These are phyloP conservation scores for Populus deltoides DNA, from an alignment of 345 rosid genomes.

Conservation along the genomic window DNA sequence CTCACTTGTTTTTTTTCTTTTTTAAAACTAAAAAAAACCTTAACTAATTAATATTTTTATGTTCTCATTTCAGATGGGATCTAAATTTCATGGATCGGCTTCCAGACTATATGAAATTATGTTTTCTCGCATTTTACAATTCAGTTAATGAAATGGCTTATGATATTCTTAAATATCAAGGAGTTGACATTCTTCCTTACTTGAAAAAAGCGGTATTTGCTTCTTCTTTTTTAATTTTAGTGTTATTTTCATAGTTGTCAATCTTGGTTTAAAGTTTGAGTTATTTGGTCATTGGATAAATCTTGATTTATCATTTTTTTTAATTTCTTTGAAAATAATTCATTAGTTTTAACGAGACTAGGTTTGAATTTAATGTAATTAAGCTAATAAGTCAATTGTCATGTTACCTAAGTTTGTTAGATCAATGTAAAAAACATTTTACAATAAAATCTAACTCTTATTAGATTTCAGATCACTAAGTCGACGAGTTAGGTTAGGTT, in stretches of 20 bases:
- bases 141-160: background rate
- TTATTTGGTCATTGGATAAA: background rate
- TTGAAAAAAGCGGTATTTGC: background rate
- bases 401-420: no score
- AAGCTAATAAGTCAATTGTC: no score
- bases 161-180: background rate
- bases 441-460: no score
- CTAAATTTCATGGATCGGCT: background rate
- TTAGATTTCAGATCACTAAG: no score
- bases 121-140: background rate
- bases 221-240: no score
- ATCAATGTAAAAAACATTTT: no score
- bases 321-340: no score
- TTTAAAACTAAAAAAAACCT: background rate
- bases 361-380: background rate
- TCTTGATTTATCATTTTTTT: no score
- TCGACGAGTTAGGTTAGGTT: no score
- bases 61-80: background rate
- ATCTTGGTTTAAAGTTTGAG: background rate
- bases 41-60: background rate
- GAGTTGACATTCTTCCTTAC: background rate
- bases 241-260: no score
- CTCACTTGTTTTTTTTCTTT: background rate
- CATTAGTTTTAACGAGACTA: background rate
- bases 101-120: background rate